Evolutionary conservation across 805 yeast species (phyloP), one percentile per base, ranked within the genome.

Genomic region (Osmozyma mogii): DNA sequence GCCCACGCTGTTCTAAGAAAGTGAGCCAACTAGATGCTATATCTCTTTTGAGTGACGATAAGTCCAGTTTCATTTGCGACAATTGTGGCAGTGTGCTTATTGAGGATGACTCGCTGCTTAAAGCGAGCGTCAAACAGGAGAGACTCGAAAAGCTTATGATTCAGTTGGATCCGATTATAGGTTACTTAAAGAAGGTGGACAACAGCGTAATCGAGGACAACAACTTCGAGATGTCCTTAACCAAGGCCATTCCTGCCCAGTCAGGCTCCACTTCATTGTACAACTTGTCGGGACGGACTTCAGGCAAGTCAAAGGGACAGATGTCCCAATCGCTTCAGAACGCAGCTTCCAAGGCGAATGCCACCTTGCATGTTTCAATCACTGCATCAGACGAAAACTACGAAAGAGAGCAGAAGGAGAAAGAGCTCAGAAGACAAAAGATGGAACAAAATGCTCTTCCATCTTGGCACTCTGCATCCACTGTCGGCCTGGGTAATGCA

Each of bases 401-500:
- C 41, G 77, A 70, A 49, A 70, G 75, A 43, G 87, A 78, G 55
- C 69, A 70, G 44, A 70, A 65, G 49, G 77, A 76, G 43, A 63
- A 72, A 49, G 80, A 82, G 52, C 76, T 65, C 62, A 77, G 70
- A 68, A 75, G 72, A 54, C 78, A 70, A 54, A 68, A 73, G 41
- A 67, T 88, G 54, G 79, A 82, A 49, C 96, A 89, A 54, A 92
- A 92, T 52, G 96, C 96, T 4, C 67, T 92, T 42, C 99, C 99
- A 6, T 79, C 92, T 17, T 92, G 99, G 99, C 95, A 92, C 52
- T 75, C 81, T 40, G 79, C 80, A 43, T 76, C 89, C 49, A 88
- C 99, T 1, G 89, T 89, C 41, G 95, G 95, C 26, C 67, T 8
- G 10, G 21, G 21, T 8, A 10, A 18, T 10, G 8, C 21, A 8